These are phyloP conservation scores for Alternaria sp. DNA, from an alignment of 2,329 filamentous ascomycete genomes.

Conservation along the genomic window DNA sequence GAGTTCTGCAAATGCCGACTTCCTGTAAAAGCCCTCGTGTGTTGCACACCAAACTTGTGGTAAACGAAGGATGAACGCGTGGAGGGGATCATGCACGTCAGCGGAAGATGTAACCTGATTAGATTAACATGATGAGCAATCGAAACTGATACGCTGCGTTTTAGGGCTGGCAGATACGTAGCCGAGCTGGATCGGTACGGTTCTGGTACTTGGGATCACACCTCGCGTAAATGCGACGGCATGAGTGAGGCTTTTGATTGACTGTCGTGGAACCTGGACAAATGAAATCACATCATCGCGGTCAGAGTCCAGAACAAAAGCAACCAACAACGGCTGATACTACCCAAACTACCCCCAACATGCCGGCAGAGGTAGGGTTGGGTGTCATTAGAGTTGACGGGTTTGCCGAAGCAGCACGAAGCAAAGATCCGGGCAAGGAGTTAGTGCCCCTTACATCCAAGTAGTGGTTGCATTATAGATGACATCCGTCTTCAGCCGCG, in stretches of 20 bases:
- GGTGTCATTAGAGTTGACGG: neutral
- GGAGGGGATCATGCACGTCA: constrained; percentile 28
- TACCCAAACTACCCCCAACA: neutral
- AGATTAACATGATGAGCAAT: constrained; percentile 36
- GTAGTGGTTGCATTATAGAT: constrained; percentile 8
- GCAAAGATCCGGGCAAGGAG: neutral
- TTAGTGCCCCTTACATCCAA: constrained; percentile 1
- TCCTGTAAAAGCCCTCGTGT: neutral
- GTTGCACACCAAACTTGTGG: neutral
- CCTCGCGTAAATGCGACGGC: constrained; percentile 27
- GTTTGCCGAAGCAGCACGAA: neutral
- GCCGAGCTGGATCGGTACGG: constrained; percentile 24
- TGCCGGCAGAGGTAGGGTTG: neutral
- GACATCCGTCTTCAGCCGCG: constrained; percentile 16
- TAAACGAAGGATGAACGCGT: constrained; percentile 4
- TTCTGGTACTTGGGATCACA: constrained; percentile 33
- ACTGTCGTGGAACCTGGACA: constrained; percentile 6
- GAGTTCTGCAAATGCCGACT: neutral
- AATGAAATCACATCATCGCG: constrained; percentile 2
- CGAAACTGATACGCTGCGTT: constrained; percentile 29
- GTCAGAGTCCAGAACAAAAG: neutral
- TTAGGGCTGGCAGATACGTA: constrained; percentile 28
- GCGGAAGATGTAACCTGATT: constrained; percentile 42
- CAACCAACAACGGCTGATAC: neutral
- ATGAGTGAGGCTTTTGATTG: constrained; percentile 18